Percentiles rank a stretch among this genome's conserved stretches.
phyloP scores from a whole-genome alignment of 1,284 basidiomycete genomes.

The Thelephora terrestris region DNA sequence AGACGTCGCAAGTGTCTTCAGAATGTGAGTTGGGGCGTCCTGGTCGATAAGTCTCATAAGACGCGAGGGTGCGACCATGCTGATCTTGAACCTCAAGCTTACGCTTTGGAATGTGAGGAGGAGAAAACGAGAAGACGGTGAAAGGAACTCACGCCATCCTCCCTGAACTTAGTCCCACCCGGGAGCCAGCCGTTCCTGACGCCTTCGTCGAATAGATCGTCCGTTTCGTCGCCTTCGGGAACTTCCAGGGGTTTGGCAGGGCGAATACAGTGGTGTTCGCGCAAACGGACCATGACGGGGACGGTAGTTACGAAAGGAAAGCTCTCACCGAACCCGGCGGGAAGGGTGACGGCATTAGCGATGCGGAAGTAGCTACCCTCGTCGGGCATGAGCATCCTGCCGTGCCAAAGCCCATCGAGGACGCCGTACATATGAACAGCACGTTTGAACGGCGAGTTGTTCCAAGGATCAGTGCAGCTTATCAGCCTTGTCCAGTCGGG shows the following conservation, averaged over 20 bases:
- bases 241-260: conserved; percentile 24
- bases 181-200: conserved; percentile 50
- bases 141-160: conserved; percentile 15
- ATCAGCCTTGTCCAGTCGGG: conserved; percentile 47
- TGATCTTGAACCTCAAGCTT: conserved; percentile 9
- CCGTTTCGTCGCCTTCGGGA: conserved; percentile 11
- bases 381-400: conserved; percentile 37
- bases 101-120: conserved; percentile 6
- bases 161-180: conserved; percentile 9
- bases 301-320: conserved; percentile 26
- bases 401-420: conserved; percentile 48
- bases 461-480: conserved; percentile 36
- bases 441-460: conserved; percentile 29
- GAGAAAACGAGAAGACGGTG: not conserved
- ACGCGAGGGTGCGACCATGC: conserved; percentile 13
- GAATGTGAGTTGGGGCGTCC: conserved; percentile 31
- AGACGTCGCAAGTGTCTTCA: conserved; percentile 27
- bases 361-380: conserved; percentile 23
- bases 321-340: conserved; percentile 26
- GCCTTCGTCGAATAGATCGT: conserved; percentile 29
- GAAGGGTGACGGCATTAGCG: conserved; percentile 22
- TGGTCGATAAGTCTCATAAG: conserved; percentile 27
- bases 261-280: conserved; percentile 43
- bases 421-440: conserved; percentile 39
- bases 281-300: conserved; percentile 45